Conservation (phyloP, 2,329 filamentous ascomycete species). For the Botryotinia convoluta region DNA sequence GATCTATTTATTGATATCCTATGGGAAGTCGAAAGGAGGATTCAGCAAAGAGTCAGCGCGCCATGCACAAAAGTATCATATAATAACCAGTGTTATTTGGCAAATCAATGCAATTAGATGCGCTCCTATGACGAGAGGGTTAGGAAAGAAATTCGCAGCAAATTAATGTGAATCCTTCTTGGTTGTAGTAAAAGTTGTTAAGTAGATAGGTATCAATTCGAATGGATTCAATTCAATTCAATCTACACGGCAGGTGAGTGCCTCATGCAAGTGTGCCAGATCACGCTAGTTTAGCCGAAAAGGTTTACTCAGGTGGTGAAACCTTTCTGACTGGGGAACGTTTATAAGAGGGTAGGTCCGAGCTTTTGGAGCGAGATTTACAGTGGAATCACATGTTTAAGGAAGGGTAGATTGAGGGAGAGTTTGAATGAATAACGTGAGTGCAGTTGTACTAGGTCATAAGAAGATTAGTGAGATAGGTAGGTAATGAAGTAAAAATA, state of each 20-base stretch:
- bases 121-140: background rate
- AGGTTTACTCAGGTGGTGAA: conserved; percentile 11
- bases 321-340: conserved; percentile 15
- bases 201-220: background rate
- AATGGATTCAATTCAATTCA: background rate
- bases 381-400: background rate
- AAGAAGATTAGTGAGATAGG: background rate
- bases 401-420: background rate
- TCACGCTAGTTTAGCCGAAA: conserved; percentile 17
- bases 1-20: conserved; percentile 14
- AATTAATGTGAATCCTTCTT: conserved; percentile 1
- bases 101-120: background rate
- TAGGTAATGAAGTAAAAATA: background rate
- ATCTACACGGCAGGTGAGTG: conserved; percentile 9
- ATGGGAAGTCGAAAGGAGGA: background rate
- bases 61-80: conserved; percentile 9
- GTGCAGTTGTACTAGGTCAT: background rate
- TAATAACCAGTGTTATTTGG: background rate
- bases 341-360: background rate
- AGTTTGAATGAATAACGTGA: background rate
- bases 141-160: background rate
- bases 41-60: conserved; percentile 23
- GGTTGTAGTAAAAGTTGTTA: background rate
- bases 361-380: background rate
- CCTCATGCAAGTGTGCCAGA: conserved; percentile 16